A percentile compares a stretch with the other conserved stretches of the same genome.
Evolutionary conservation across 2,329 filamentous ascomycete species (phyloP).

Genomic region (Fusarium redolens): DNA sequence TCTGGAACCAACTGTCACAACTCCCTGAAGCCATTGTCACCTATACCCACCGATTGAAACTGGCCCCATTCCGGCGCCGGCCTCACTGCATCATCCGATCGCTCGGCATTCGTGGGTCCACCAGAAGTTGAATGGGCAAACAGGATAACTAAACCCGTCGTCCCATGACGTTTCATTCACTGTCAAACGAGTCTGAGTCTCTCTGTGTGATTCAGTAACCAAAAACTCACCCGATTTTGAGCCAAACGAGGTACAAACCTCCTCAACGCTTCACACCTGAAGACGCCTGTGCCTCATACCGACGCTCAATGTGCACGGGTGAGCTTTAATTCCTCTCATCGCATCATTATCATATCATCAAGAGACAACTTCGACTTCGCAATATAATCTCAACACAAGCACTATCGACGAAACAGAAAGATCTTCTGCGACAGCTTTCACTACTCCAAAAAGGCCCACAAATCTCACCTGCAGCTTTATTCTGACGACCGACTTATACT

Average conservation of each 20-base stretch:
- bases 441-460: slow-evolving; percentile 14
- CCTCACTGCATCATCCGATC: slow-evolving; percentile 43
- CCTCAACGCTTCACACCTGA: slow-evolving; percentile 4
- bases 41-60: slow-evolving; percentile 25
- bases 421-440: slow-evolving; percentile 6
- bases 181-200: slow-evolving; percentile 22
- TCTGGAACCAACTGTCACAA: background rate
- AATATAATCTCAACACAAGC: slow-evolving; percentile 10
- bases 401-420: slow-evolving; percentile 3
- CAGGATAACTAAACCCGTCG: slow-evolving; percentile 29
- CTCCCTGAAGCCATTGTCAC: slow-evolving; percentile 18
- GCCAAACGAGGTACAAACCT: slow-evolving; percentile 2
- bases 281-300: slow-evolving; percentile 2
- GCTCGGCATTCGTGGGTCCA: slow-evolving; percentile 44
- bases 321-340: slow-evolving; percentile 23
- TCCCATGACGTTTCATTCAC: slow-evolving; percentile 43
- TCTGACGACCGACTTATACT: slow-evolving; percentile 18
- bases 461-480: slow-evolving; percentile 14
- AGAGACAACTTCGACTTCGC: slow-evolving; percentile 1
- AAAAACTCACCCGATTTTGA: slow-evolving; percentile 15
- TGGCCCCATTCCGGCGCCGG: slow-evolving; percentile 41
- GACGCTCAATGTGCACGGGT: slow-evolving; percentile 18
- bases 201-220: slow-evolving; percentile 30
- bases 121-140: slow-evolving; percentile 36
- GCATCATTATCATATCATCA: slow-evolving; percentile 35